A percentile compares a stretch with the other conserved stretches of the same genome.
Conservation (phyloP, 2,329 filamentous ascomycete genomes). For the Whalleya microplaca region DNA sequence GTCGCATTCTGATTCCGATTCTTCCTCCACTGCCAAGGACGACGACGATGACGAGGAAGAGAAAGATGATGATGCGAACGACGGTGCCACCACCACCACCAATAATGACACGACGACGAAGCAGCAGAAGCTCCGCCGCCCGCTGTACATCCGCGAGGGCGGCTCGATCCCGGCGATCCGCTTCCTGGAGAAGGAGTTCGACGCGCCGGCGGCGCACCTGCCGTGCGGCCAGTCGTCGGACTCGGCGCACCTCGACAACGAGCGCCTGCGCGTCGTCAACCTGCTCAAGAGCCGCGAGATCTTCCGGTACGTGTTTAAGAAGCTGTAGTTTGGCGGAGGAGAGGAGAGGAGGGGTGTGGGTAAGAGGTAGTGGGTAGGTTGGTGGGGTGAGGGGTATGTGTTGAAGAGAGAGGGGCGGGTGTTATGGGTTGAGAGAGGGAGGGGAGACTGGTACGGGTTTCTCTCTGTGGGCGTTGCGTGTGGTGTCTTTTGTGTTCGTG, state of each 20-base stretch:
- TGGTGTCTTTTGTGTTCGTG: too few species aligned
- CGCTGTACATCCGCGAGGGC: constrained; percentile 92
- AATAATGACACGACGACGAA: neutral
- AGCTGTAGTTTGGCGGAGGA: too few species aligned
- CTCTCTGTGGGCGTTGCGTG: too few species aligned
- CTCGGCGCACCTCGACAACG: constrained; percentile 91
- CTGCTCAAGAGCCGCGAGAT: constrained; percentile 91
- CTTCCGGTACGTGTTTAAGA: constrained; percentile 81
- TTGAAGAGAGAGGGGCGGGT: too few species aligned
- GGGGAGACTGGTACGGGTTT: too few species aligned
- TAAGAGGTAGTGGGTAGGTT: too few species aligned
- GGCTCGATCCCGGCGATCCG: constrained; percentile 93
- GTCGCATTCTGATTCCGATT: neutral
- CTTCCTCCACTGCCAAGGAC: neutral
- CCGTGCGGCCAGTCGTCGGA: constrained; percentile 96
- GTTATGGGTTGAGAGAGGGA: too few species aligned
- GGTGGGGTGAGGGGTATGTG: too few species aligned
- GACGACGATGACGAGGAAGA: neutral
- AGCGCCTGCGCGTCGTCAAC: constrained; percentile 86
- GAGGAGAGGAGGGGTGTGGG: too few species aligned
- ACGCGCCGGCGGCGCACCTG: constrained; percentile 86
- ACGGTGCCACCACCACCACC: constrained; percentile 3
- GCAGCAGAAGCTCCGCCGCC: constrained; percentile 55
- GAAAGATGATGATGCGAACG: constrained; percentile 1
- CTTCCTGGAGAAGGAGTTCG: constrained; percentile 93